Conservation (phyloP, 345 rosid genomes). For the Eucalyptus camaldulensis region DNA sequence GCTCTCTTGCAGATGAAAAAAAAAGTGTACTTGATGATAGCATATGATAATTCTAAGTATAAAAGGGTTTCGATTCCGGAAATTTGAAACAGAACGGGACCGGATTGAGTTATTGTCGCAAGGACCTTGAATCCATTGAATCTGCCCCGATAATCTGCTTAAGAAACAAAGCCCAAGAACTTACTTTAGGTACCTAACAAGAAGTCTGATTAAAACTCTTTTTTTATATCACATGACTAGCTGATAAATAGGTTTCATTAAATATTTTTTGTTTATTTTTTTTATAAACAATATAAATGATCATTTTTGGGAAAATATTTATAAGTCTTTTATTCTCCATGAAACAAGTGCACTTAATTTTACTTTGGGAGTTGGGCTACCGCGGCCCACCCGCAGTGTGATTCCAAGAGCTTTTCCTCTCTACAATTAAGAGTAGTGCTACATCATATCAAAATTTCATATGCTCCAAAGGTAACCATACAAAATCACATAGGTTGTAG, state of each 20-base stretch:
- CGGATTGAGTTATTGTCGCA: not conserved
- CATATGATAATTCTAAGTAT: not conserved
- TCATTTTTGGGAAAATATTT: not conserved
- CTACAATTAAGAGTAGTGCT: not conserved
- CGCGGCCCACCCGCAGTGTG: fast-evolving
- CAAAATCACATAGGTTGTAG: not conserved
- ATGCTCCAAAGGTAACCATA: not conserved
- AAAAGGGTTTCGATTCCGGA: not conserved
- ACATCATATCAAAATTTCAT: not conserved
- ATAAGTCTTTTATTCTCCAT: fast-evolving
- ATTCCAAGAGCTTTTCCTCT: not conserved
- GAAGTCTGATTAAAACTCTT: too few species aligned
- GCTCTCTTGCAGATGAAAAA: not conserved
- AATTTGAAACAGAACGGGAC: not conserved
- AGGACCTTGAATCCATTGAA: not conserved
- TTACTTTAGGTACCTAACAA: too few species aligned
- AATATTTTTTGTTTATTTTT: fast-evolving
- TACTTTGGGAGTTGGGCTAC: not conserved
- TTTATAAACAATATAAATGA: too few species aligned
- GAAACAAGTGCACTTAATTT: fast-evolving
- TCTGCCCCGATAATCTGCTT: not conserved
- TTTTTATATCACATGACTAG: too few species aligned
- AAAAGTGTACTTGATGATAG: not conserved
- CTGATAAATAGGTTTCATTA: too few species aligned
- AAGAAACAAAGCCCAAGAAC: too few species aligned